These are phyloP conservation scores for Zelonia costaricensis DNA, from an alignment of 208 protist species.

Conservation along the genomic window DNA sequence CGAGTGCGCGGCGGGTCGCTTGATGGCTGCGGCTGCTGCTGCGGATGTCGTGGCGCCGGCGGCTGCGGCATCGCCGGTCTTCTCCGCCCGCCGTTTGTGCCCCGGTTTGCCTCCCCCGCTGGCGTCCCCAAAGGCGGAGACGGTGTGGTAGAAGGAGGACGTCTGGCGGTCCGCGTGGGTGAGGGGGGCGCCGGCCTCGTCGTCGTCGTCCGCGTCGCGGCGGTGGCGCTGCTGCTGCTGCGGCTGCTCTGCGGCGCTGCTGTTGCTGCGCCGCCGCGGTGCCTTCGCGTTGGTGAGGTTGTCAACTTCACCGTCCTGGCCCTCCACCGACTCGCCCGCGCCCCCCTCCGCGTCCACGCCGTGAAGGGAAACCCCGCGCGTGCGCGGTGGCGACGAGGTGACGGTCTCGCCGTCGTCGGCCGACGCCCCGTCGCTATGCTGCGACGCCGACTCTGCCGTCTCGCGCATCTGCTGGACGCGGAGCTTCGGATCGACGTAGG, in stretches of 20 bases:
- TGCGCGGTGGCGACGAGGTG: too few species aligned
- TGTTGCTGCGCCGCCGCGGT: too few species aligned
- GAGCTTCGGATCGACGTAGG: constrained; percentile 20
- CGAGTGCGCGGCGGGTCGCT: neutral
- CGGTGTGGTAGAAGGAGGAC: constrained; percentile 33
- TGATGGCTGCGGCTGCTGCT: neutral
- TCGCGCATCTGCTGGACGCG: constrained; percentile 14
- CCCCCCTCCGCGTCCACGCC: too few species aligned
- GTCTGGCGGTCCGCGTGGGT: constrained; percentile 14
- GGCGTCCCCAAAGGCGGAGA: constrained; percentile 16
- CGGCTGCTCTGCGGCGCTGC: neutral
- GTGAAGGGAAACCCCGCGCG: too few species aligned
- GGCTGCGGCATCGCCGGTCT: neutral
- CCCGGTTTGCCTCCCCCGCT: constrained; percentile 7
- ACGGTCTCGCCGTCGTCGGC: too few species aligned
- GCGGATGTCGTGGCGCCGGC: neutral
- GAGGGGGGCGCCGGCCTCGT: neutral
- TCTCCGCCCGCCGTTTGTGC: neutral
- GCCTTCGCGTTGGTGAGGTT: too few species aligned
- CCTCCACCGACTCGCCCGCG: too few species aligned
- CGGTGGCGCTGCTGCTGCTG: neutral
- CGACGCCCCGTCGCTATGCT: too few species aligned
- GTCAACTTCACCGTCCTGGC: too few species aligned
- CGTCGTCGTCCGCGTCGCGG: neutral
- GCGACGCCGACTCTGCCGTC: too few species aligned